phyloP scores from a whole-genome alignment of 805 yeast species.

The Yamadazyma nakazawae region DNA sequence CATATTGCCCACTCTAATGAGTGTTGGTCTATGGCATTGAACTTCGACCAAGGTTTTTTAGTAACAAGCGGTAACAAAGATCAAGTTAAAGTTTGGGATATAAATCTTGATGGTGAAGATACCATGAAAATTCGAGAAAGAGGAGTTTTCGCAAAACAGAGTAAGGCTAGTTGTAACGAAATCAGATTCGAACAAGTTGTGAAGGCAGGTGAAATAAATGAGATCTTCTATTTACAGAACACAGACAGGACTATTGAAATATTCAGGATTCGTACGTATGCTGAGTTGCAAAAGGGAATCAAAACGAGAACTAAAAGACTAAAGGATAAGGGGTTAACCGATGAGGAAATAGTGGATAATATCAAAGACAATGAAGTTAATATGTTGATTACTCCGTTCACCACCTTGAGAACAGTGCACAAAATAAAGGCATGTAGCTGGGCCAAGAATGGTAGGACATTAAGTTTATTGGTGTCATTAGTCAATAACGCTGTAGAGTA shows the following conservation, averaged over 20 bases:
- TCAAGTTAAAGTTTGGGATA: constrained; percentile 78
- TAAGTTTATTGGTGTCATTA: constrained; percentile 64
- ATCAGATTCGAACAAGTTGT: constrained; percentile 45
- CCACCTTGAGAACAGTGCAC: constrained; percentile 59
- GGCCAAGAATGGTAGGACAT: constrained; percentile 47
- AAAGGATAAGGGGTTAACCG: constrained; percentile 60
- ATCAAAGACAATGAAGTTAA: constrained; percentile 47
- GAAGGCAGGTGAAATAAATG: constrained; percentile 30
- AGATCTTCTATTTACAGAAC: constrained; percentile 68
- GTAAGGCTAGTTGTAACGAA: constrained; percentile 66
- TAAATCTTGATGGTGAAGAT: constrained; percentile 55
- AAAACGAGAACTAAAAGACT: constrained; percentile 75
- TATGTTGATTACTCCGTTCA: constrained; percentile 65
- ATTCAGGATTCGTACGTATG: constrained; percentile 69
- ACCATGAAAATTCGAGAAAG: constrained; percentile 47
- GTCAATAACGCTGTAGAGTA: constrained; percentile 74
- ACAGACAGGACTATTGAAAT: constrained; percentile 78
- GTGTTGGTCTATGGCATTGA: constrained; percentile 78
- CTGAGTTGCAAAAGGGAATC: constrained; percentile 76
- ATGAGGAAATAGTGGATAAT: constrained; percentile 50
- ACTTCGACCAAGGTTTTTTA: constrained; percentile 38
- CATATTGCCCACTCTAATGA: constrained; percentile 92
- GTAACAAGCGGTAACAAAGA: constrained; percentile 79
- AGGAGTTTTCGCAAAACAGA: constrained; percentile 72
- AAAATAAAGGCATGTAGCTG: constrained; percentile 69